A percentile compares a stretch with the other conserved stretches of the same genome.
These are phyloP conservation scores for Komagataella pastoris DNA, from an alignment of 805 yeast genomes.

Conservation along the genomic window DNA sequence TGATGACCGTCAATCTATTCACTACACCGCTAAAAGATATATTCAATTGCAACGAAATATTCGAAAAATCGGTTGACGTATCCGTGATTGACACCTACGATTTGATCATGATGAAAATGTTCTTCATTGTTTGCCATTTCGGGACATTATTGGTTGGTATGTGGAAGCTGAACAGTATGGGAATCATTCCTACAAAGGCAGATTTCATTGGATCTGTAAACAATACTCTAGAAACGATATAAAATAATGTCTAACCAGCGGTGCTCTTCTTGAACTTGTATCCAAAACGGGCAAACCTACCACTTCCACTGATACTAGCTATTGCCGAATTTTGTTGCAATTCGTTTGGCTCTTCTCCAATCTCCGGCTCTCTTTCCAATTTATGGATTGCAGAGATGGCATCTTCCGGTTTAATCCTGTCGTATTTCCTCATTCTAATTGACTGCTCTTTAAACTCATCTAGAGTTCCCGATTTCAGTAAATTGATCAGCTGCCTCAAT, in stretches of 20 bases:
- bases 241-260: not conserved
- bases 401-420: constrained; percentile 60
- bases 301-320: not conserved
- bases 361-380: not conserved
- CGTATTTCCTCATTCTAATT: constrained; percentile 50
- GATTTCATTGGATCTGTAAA: constrained; percentile 37
- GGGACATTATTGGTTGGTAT: constrained; percentile 61
- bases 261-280: constrained; percentile 1
- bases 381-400: constrained; percentile 52
- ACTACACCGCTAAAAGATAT: constrained; percentile 70
- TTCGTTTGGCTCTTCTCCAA: not conserved
- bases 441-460: constrained; percentile 50
- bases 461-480: constrained; percentile 49
- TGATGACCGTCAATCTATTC: constrained; percentile 78
- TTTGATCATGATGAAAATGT: constrained; percentile 10
- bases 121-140: constrained; percentile 24
- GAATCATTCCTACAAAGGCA: constrained; percentile 75
- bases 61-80: constrained; percentile 19
- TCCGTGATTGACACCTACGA: constrained; percentile 8
- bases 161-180: constrained; percentile 81
- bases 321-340: not conserved
- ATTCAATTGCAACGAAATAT: constrained; percentile 38
- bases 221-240: constrained; percentile 1
- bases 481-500: constrained; percentile 65
- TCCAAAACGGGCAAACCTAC: constrained; percentile 2